A percentile compares a stretch with the other conserved stretches of the same genome.
Conservation (phyloP, 768 basidiomycete genomes). For the Serendipita indica region DNA sequence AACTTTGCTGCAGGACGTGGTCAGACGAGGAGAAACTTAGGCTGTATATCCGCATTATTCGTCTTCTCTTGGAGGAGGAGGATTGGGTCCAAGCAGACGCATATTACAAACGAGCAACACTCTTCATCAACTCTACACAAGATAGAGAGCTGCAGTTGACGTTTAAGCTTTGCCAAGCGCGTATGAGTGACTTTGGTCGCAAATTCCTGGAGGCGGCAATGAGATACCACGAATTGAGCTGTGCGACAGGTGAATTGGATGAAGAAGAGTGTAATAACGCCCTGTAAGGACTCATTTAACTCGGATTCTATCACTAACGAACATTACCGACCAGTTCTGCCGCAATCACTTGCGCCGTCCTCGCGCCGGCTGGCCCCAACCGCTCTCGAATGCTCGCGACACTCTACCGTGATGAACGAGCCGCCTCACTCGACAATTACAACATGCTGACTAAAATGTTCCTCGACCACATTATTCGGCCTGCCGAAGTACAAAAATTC, state of each 20-base stretch:
- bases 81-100: slow-evolving; percentile 97
- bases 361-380: slow-evolving; percentile 94
- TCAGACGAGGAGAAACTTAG: slow-evolving; percentile 76
- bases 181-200: slow-evolving; percentile 82
- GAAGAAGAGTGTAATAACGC: slow-evolving; percentile 85
- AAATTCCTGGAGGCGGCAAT: slow-evolving; percentile 90
- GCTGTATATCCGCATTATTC: slow-evolving; percentile 86
- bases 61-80: slow-evolving; percentile 87
- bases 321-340: slow-evolving; percentile 39
- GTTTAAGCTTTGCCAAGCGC: slow-evolving; percentile 87
- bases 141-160: slow-evolving; percentile 68
- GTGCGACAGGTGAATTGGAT: slow-evolving; percentile 73
- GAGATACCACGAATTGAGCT: slow-evolving; percentile 83
- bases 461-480: slow-evolving; percentile 88
- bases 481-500: slow-evolving; percentile 80
- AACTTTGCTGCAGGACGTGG: slow-evolving; percentile 31
- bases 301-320: background rate
- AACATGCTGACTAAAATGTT: slow-evolving; percentile 97
- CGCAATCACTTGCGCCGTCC: slow-evolving; percentile 89
- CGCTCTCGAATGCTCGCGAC: slow-evolving; percentile 86
- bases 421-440: slow-evolving; percentile 59
- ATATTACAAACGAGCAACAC: slow-evolving; percentile 90
- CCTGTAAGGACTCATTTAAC: slow-evolving; percentile 42
- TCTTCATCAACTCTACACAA: slow-evolving; percentile 64
- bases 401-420: slow-evolving; percentile 86